Evolutionary conservation across 495 filamentous ascomycete genomes (phyloP), one percentile per base, ranked within the genome.

Genomic region (Aspergillus ellipticus): DNA sequence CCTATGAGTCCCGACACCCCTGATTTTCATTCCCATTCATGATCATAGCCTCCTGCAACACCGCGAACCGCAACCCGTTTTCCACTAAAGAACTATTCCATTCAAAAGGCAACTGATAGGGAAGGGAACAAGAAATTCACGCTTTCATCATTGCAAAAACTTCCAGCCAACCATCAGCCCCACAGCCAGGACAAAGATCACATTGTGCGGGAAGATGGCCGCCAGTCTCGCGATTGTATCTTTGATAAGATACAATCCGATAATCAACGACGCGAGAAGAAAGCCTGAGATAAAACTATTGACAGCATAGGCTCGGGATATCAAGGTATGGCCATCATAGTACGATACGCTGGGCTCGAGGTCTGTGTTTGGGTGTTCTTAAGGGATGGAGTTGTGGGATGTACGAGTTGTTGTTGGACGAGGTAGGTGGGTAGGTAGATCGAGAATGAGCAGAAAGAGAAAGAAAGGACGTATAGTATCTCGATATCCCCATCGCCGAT

Each of bases 111-210:
- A n/a, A n/a, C n/a, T n/a, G n/a, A n/a, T n/a, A 31, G 28, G 5
- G 10, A 31, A 47, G 5, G 5, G 10, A 24, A 22, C 3, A 13
- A 20, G 13, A 20, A 17, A 50, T 26, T 16, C 13, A 50, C 48
- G 48, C 48, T 6, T 15, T 50, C 17, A 26, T 26, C 26, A 26
- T 24, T 1, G 48, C 48, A 35, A 50, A 50, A n/a, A 50, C n/a
- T 26, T 50, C 48, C 24, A 50, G 48, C 48, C 48, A 17, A 35
- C 24, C 24, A 50, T 33, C 26, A 50, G 20, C 24, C 48, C 29
- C 28, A 50, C 8, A n/a, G 13, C 48, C 11, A 50, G 6, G n/a
- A 31, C 15, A 50, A 50, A 50, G 11, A 50, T 11, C 11, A 50
- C 7, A 35, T 35, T 50, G 20, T 50, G 35, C 4, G 19, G 7